Conservation (phyloP, 2,329 filamentous ascomycete genomes). For the Sporothrix phasma region DNA sequence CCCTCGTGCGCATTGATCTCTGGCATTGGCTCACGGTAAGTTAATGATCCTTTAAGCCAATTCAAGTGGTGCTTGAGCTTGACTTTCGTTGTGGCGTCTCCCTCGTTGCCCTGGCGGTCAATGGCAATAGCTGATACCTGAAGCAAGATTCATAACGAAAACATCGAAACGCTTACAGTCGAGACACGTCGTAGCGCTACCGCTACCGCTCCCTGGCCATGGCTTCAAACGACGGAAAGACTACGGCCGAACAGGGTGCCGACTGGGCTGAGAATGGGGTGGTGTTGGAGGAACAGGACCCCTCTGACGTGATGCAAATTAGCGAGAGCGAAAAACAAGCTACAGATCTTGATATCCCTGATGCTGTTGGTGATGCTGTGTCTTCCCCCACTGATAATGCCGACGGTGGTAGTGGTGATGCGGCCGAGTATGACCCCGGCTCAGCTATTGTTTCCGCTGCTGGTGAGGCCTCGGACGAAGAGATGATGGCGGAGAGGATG, state of each 20-base stretch:
- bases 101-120: background rate
- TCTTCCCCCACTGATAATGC: slow-evolving; percentile 26
- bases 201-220: slow-evolving; percentile 14
- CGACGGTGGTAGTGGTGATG: slow-evolving; percentile 37
- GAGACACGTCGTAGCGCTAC: background rate
- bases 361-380: slow-evolving; percentile 40
- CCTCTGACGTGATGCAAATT: slow-evolving; percentile 38
- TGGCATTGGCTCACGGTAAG: background rate
- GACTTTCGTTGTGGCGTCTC: too few relatives aligned
- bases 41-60: background rate
- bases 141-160: background rate
- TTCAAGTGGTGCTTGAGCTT: background rate
- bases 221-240: slow-evolving; percentile 21
- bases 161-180: too few relatives aligned
- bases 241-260: slow-evolving; percentile 22
- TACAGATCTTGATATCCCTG: slow-evolving; percentile 36
- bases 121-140: background rate
- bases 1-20: background rate
- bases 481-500: background rate
- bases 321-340: slow-evolving; percentile 46
- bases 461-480: background rate
- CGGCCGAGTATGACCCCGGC: slow-evolving; percentile 47
- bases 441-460: background rate
- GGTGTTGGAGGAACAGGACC: slow-evolving; percentile 47
- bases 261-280: slow-evolving; percentile 36